A percentile compares a stretch with the other conserved stretches of the same genome.
Conservation (phyloP, 2,329 filamentous ascomycete genomes). For the Fusarium proliferatum region DNA sequence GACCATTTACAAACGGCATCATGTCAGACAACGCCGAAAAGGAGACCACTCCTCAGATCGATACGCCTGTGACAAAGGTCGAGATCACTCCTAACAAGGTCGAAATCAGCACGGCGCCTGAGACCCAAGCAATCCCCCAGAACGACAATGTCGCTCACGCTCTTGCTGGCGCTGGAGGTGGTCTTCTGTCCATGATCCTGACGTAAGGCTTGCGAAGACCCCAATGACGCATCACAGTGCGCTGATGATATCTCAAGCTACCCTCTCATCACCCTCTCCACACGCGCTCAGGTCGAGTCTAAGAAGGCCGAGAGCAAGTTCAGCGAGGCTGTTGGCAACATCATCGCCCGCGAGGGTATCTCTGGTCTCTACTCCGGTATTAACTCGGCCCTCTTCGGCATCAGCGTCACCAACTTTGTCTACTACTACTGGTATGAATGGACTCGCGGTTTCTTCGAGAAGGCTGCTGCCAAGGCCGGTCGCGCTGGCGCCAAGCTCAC, state of each 20-base stretch:
- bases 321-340: constrained; percentile 82
- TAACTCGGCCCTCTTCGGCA: constrained; percentile 94
- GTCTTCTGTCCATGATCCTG: constrained; percentile 93
- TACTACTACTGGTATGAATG: constrained; percentile 99
- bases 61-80: constrained; percentile 32
- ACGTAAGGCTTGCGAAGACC: constrained; percentile 68
- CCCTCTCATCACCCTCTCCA: constrained; percentile 96
- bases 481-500: constrained; percentile 84
- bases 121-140: constrained; percentile 69
- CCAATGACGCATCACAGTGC: constrained; percentile 16
- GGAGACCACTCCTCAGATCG: constrained; percentile 36
- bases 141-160: constrained; percentile 98
- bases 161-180: constrained; percentile 90
- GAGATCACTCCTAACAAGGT: constrained; percentile 33
- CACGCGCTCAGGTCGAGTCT: constrained; percentile 96
- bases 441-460: constrained; percentile 88
- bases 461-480: constrained; percentile 77
- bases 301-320: constrained; percentile 90
- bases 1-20: constrained; percentile 1
- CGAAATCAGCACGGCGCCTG: constrained; percentile 59
- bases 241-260: constrained; percentile 67
- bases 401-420: constrained; percentile 98
- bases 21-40: constrained; percentile 40
- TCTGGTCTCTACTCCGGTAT: constrained; percentile 91
- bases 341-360: constrained; percentile 91